A percentile compares a stretch with the other conserved stretches of the same genome.
Conservation (phyloP, 148 eudicot genomes). For the Rhododendron griersonianum region DNA sequence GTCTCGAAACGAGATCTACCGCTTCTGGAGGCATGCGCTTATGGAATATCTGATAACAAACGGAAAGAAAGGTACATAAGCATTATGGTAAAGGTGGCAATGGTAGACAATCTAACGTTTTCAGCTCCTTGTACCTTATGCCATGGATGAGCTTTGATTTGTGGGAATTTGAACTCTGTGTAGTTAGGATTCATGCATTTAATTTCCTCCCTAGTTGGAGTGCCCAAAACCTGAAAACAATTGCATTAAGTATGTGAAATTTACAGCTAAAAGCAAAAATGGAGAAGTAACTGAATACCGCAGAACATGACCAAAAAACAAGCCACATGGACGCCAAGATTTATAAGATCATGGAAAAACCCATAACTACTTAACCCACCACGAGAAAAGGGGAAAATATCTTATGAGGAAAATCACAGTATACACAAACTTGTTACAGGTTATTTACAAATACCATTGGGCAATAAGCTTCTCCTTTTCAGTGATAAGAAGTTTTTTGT, state of each 20-base stretch:
- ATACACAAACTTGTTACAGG: constrained; percentile 3
- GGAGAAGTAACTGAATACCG: not conserved
- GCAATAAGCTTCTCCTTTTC: not conserved
- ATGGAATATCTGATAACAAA: constrained; percentile 61
- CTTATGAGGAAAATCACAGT: not conserved
- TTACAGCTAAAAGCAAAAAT: not conserved
- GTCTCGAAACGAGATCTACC: constrained; percentile 86
- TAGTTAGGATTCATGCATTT: constrained; percentile 98
- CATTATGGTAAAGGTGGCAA: not conserved
- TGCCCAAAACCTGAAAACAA: constrained; percentile 65
- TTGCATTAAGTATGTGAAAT: not conserved
- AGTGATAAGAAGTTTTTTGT: not conserved
- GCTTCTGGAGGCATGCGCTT: constrained; percentile 96
- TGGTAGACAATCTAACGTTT: not conserved
- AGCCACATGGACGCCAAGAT: not conserved
- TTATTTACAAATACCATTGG: not conserved
- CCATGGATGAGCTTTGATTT: constrained; percentile 98
- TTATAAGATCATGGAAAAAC: not conserved
- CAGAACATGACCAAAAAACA: not conserved
- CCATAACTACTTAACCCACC: not conserved
- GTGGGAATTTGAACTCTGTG: constrained; percentile 93
- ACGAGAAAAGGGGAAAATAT: too few species aligned
- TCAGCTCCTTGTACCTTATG: constrained; percentile 58
- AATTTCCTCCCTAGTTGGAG: constrained; percentile 96
- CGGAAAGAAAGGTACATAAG: not conserved